These are phyloP conservation scores for Zizania latifolia DNA, from an alignment of 176 grass and related monocot genomes.

Conservation along the genomic window DNA sequence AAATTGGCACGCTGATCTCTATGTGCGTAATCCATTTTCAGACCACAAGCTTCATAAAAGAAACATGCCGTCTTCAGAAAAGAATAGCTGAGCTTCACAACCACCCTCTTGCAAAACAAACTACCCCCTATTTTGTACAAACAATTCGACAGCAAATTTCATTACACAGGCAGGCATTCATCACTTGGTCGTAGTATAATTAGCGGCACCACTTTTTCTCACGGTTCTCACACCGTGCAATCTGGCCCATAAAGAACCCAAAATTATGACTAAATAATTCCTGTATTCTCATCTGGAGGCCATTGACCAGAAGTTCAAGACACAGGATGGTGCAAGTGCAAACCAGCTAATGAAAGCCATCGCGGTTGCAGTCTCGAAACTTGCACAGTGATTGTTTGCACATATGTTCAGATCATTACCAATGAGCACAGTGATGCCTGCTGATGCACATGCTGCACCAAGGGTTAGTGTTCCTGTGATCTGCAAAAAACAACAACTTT, in stretches of 20 bases:
- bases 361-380: conserved; percentile 72
- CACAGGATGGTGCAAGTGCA: conserved; percentile 69
- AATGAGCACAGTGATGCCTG: conserved; percentile 86
- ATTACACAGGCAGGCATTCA: neutral
- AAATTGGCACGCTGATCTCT: neutral
- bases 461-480: conserved; percentile 83
- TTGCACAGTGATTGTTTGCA: conserved; percentile 65
- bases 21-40: neutral
- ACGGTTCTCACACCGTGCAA: neutral
- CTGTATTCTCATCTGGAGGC: conserved; percentile 49
- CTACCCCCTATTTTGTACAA: conserved; percentile 51
- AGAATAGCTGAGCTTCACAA: conserved; percentile 13
- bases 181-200: conserved; percentile 21
- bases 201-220: neutral
- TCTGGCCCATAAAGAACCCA: neutral
- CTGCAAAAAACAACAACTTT: conserved; percentile 33
- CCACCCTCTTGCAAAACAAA: conserved; percentile 8
- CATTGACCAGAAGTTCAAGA: conserved; percentile 89
- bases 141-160: neutral
- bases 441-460: conserved; percentile 86
- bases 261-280: neutral
- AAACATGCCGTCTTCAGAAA: neutral
- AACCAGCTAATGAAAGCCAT: conserved; percentile 98
- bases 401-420: conserved; percentile 81
- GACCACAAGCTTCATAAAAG: neutral